Evolutionary conservation across 192 early-diverging fungal genomes (phyloP).

Genomic region (Coemansia sp.): DNA sequence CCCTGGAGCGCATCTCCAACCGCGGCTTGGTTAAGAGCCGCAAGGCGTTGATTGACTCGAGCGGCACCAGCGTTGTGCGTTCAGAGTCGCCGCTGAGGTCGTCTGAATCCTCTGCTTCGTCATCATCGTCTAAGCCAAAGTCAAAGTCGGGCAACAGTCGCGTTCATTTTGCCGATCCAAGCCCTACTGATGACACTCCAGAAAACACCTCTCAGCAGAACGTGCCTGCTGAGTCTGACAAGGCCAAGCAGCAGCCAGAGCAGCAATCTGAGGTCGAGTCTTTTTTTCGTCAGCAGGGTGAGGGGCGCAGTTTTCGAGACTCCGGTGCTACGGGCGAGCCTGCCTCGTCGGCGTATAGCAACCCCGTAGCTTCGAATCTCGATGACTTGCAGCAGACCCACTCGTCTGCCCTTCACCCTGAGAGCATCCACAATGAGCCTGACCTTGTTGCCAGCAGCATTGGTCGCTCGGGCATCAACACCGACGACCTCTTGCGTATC

Average conservation of each 20-base stretch:
- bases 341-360: slow-evolving; percentile 22
- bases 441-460: background rate
- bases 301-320: slow-evolving; percentile 29
- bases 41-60: slow-evolving; percentile 35
- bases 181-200: background rate
- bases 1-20: slow-evolving; percentile 48
- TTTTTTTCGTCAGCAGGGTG: slow-evolving; percentile 56
- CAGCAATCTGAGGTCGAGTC: slow-evolving; percentile 3
- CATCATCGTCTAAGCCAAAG: background rate
- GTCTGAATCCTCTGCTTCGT: slow-evolving; percentile 7
- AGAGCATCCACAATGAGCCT: background rate
- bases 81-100: slow-evolving; percentile 10
- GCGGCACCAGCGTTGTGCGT: slow-evolving; percentile 14
- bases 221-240: background rate
- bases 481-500: background rate
- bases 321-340: slow-evolving; percentile 18
- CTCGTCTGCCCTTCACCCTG: slow-evolving; percentile 36
- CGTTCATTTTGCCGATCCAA: slow-evolving; percentile 21
- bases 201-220: background rate
- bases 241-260: background rate
- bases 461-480: slow-evolving; percentile 12
- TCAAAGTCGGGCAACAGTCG: background rate
- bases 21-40: slow-evolving; percentile 47
- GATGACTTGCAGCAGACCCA: slow-evolving; percentile 33
- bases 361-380: slow-evolving; percentile 20